A percentile compares a stretch with the other conserved stretches of the same genome.
Conservation (phyloP, 345 rosid genomes). For the Heritiera littoralis region DNA sequence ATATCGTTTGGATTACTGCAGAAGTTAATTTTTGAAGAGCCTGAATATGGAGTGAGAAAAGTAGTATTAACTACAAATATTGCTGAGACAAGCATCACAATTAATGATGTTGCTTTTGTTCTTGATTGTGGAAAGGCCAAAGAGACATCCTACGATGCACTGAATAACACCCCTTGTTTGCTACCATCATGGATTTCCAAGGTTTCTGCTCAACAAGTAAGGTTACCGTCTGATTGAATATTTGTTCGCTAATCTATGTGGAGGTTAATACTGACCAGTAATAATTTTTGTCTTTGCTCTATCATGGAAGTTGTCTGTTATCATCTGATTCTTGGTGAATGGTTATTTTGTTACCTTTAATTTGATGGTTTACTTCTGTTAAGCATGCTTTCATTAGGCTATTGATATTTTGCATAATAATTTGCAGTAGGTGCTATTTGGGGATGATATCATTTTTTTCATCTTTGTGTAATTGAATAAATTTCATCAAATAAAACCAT, state of each 20-base stretch:
- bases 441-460: not conserved
- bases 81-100: constrained; percentile 96
- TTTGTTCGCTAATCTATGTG: constrained; percentile 2
- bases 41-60: constrained; percentile 80
- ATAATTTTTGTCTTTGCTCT: not conserved
- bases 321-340: not conserved
- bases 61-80: constrained; percentile 89
- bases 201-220: constrained; percentile 93
- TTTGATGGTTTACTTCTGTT: constrained; percentile 1
- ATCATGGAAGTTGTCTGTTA: not conserved
- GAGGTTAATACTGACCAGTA: not conserved
- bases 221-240: constrained; percentile 29
- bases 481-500: not conserved
- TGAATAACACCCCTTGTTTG: constrained; percentile 91
- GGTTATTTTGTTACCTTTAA: constrained; percentile 3
- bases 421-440: not conserved
- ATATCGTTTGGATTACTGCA: constrained; percentile 39
- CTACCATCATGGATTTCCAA: constrained; percentile 95
- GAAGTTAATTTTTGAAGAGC: constrained; percentile 87
- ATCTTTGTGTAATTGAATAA: not conserved
- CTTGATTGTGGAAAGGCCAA: constrained; percentile 96
- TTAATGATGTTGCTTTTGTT: constrained; percentile 84
- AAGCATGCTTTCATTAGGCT: not conserved
- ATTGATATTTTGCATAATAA: not conserved
- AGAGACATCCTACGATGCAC: constrained; percentile 92